Base-by-base conservation (phyloP, 2,329 filamentous ascomycete species). In the Colletotrichum sp. region DNA sequence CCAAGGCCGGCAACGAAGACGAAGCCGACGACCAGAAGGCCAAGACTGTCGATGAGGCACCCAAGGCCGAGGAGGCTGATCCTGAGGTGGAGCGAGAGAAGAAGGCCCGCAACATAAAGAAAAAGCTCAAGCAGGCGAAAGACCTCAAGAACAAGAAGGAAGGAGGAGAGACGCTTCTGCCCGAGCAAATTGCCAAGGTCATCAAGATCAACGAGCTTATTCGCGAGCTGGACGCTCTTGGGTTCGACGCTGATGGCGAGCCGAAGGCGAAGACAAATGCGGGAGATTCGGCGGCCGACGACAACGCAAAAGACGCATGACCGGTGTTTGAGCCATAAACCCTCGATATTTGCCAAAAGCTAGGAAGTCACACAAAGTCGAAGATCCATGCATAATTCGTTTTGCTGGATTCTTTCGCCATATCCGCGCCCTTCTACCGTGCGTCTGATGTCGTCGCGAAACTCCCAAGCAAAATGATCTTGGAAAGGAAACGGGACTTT, bases 201-300 rank as follows among this genome's bases (percentile, higher is more conserved):
- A 98, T 98, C 84, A 98, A 97, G 85, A 98, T 99, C 83, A 95
- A 95, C 78, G 97, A 99, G 87, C 90, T 99, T 67, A 93, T 98
- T 74, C 92, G 96, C 15, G 96, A 99, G 83, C 87, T 99, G 72
- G 95, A 98, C 80, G 90, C 91, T 4, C 88, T 99, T 32, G 96
- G 96, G 0, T 95, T 99, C 78, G 94, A 98, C 83, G 86, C 91
- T 1, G 94, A 98, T 12, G 95, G 93, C 4, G 94, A 96, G 78
- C 85, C 86, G 3, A 89, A 88, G 78, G 71, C 76, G 8, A 78
- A 80, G 57, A 16, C 44, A n/a, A 32, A 26, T 16, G 67, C 57
- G 16, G 64, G 28, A 18, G 70, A 60, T 7, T 8, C 55, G 36
- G 71, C 55, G 8, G 7, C 65, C 32, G 39, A 76, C 21, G 64